A percentile compares a stretch with the other conserved stretches of the same genome.
These are phyloP conservation scores for Nitzschia sp. DNA, from an alignment of 108 stramenopile genomes.

Conservation along the genomic window DNA sequence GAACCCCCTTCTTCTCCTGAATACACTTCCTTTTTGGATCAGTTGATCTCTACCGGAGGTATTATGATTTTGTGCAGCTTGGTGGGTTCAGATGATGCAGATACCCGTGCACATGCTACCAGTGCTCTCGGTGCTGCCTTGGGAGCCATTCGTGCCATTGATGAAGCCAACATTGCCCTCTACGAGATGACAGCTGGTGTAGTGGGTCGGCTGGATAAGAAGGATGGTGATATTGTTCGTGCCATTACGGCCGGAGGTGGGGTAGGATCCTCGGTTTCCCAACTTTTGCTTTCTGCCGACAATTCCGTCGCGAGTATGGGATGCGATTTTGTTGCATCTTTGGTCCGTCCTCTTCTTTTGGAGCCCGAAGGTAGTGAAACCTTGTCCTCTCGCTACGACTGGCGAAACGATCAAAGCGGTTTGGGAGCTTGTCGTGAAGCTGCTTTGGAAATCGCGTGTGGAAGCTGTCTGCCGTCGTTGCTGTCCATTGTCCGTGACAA, in stretches of 20 bases:
- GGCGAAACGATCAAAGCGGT: constrained; percentile 32
- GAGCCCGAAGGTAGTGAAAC: constrained; percentile 51
- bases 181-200: constrained; percentile 48
- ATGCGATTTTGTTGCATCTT: constrained; percentile 57
- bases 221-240: constrained; percentile 67
- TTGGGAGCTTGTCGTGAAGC: constrained; percentile 70
- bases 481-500: constrained; percentile 42
- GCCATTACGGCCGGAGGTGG: constrained; percentile 74
- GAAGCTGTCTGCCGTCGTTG: constrained; percentile 53
- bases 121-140: constrained; percentile 65
- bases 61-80: constrained; percentile 78
- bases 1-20: constrained; percentile 16
- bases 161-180: constrained; percentile 38
- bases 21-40: constrained; percentile 68
- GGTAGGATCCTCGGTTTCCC: constrained; percentile 64
- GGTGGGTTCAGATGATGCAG: constrained; percentile 68
- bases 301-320: constrained; percentile 73
- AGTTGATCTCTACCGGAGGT: constrained; percentile 68
- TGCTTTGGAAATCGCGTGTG: constrained; percentile 66
- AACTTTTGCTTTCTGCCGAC: constrained; percentile 72
- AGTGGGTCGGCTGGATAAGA: constrained; percentile 35
- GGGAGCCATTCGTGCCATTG: constrained; percentile 61
- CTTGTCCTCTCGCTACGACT: constrained; percentile 36
- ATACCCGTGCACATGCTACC: constrained; percentile 75
- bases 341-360: constrained; percentile 61